A percentile compares a stretch with the other conserved stretches of the same genome.
Conservation (phyloP, 2,329 filamentous ascomycete species). For the Bipolaris gigantea region DNA sequence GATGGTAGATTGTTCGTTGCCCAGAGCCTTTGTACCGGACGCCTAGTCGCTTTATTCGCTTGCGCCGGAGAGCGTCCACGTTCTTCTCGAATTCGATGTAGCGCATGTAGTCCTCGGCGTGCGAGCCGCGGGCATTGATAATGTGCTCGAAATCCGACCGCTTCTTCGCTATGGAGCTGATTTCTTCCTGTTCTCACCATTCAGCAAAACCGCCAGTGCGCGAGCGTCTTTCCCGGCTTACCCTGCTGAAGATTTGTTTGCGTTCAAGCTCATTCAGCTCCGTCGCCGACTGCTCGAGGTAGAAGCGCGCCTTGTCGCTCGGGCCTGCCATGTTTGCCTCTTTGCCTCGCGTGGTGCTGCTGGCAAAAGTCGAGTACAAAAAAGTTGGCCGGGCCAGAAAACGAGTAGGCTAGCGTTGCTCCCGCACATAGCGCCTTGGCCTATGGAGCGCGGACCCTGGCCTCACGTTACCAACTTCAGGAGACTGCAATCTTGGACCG, state of each 20-base stretch:
- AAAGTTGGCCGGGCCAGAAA: conserved; percentile 24
- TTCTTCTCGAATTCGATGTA: conserved; percentile 76
- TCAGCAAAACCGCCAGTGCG: conserved; percentile 7
- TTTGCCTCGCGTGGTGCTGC: conserved; percentile 21
- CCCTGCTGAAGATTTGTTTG: conserved; percentile 86
- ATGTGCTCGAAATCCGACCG: conserved; percentile 92
- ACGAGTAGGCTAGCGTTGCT: conserved; percentile 21
- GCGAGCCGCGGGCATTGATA: conserved; percentile 74
- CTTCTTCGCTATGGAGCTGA: conserved; percentile 83
- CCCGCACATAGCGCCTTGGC: conserved; percentile 28
- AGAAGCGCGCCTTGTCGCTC: conserved; percentile 93
- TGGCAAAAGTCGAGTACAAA: conserved; percentile 17
- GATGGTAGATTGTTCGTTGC: conserved; percentile 81
- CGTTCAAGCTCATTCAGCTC: conserved; percentile 90
- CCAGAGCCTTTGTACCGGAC: conserved; percentile 72
- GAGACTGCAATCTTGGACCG: conserved; percentile 27
- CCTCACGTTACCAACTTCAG: conserved; percentile 29
- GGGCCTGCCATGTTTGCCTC: conserved; percentile 70
- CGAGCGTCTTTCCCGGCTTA: conserved; percentile 39
- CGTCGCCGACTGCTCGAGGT: conserved; percentile 86
- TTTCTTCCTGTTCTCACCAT: conserved; percentile 68
- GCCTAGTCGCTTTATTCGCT: conserved; percentile 78
- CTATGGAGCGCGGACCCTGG: conserved; percentile 24
- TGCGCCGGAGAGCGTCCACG: conserved; percentile 73
- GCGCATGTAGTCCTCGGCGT: conserved; percentile 75